phyloP scores from a whole-genome alignment of 441 rosid species.

The Euphorbia schlechtendalii region DNA sequence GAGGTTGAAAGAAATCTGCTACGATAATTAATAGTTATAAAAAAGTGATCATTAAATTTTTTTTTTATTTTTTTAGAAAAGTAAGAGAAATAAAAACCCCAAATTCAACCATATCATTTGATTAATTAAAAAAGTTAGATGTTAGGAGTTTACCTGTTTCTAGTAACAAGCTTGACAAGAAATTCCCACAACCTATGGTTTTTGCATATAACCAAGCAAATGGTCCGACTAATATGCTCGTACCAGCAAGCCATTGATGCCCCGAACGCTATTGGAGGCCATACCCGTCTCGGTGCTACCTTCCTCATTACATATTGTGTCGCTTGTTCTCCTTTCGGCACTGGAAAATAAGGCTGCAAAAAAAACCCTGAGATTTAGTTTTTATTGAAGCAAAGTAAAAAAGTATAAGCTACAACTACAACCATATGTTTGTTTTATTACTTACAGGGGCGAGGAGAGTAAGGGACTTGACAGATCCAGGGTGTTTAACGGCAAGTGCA shows the following conservation, averaged over 20 bases:
- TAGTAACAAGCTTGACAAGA: conserved; percentile 61
- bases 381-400: no score
- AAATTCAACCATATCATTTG: no score
- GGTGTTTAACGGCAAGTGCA: conserved; percentile 71
- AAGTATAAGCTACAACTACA: no score
- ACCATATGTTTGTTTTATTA: background rate
- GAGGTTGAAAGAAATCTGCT: background rate
- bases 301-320: conserved; percentile 77
- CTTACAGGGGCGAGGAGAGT: conserved; percentile 86
- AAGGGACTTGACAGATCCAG: conserved; percentile 67
- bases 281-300: conserved; percentile 75
- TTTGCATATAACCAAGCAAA: conserved; percentile 72
- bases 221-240: conserved; percentile 79
- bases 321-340: conserved; percentile 63
- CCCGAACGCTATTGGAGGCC: conserved; percentile 83
- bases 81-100: no score
- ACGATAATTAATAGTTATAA: no score
- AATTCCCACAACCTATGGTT: conserved; percentile 81
- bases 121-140: background rate
- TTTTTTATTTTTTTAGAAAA: no score
- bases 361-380: no score
- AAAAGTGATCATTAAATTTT: no score
- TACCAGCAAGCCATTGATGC: conserved; percentile 90
- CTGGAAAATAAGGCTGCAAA: conserved; percentile 85
- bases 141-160: conserved; percentile 61